Evolutionary conservation across 805 yeast genomes (phyloP).

Genomic region (Nakazawaea siamensis): DNA sequence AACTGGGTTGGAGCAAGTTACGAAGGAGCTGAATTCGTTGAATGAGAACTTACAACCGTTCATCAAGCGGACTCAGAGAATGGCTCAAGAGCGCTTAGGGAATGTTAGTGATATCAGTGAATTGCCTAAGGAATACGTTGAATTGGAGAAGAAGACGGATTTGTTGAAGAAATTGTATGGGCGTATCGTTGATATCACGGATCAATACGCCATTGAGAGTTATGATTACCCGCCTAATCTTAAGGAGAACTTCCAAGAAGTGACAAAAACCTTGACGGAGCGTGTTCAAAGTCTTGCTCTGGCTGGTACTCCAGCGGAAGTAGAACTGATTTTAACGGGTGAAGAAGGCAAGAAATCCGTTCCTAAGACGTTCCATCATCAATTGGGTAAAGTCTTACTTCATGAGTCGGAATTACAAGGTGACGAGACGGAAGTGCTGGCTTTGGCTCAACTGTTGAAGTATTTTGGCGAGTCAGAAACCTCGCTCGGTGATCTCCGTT

Average conservation of each 20-base stretch:
- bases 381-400: slow-evolving; percentile 46
- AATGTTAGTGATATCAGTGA: slow-evolving; percentile 61
- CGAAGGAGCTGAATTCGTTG: slow-evolving; percentile 25
- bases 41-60: slow-evolving; percentile 39
- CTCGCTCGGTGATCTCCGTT: slow-evolving; percentile 59
- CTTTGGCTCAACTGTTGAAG: slow-evolving; percentile 46
- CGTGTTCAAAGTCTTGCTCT: slow-evolving; percentile 52
- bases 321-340: slow-evolving; percentile 43
- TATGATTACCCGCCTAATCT: slow-evolving; percentile 82
- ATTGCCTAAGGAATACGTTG: slow-evolving; percentile 64
- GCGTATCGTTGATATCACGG: slow-evolving; percentile 39
- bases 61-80: slow-evolving; percentile 49
- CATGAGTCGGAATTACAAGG: not conserved
- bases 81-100: slow-evolving; percentile 56
- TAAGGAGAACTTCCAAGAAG: slow-evolving; percentile 55
- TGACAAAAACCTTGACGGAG: slow-evolving; percentile 46
- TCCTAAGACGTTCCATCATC: slow-evolving; percentile 72
- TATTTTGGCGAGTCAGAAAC: slow-evolving; percentile 48
- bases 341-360: slow-evolving; percentile 19
- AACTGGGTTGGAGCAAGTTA: slow-evolving; percentile 21
- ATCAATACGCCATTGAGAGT: slow-evolving; percentile 64
- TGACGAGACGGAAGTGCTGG: slow-evolving; percentile 28
- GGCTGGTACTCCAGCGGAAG: slow-evolving; percentile 61
- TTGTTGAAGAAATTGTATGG: slow-evolving; percentile 52
- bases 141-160: slow-evolving; percentile 61